phyloP scores from a whole-genome alignment of 192 early-diverging fungal species.

The Rhizophagus sp. region DNA sequence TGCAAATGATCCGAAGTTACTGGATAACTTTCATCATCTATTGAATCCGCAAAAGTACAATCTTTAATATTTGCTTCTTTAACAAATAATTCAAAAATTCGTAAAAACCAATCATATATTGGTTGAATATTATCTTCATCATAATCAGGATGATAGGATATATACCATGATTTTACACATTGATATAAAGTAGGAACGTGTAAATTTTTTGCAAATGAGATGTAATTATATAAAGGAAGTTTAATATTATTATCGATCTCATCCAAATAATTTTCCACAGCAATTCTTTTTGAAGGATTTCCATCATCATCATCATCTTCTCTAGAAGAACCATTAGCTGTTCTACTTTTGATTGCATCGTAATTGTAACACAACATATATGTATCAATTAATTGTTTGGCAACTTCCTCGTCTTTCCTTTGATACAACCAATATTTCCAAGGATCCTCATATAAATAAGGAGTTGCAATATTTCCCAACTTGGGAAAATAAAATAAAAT shows the following conservation, averaged over 20 bases:
- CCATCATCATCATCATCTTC: not conserved
- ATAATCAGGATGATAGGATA: not conserved
- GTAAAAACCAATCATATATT: not conserved
- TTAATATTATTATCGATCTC: not conserved
- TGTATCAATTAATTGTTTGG: slow-evolving; percentile 25
- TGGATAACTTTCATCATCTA: not conserved
- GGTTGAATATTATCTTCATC: not conserved
- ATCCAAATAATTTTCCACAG: not conserved
- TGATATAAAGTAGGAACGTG: slow-evolving; percentile 25
- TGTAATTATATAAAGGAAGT: slow-evolving; percentile 13
- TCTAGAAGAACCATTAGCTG: not conserved
- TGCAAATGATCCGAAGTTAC: too few species aligned
- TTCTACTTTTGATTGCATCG: too few species aligned
- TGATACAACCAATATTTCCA: slow-evolving; percentile 3
- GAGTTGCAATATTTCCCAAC: not conserved
- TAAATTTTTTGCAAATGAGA: not conserved
- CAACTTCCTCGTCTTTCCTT: not conserved
- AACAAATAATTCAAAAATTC: slow-evolving; percentile 17
- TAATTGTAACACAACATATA: not conserved
- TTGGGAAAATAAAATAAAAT: too few species aligned
- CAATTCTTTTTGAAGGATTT: not conserved
- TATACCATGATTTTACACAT: slow-evolving; percentile 14
- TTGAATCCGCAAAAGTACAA: slow-evolving; percentile 27
- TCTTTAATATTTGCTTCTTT: not conserved
- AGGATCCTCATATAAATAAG: slow-evolving; percentile 18